Evolutionary conservation across 495 filamentous ascomycete species (phyloP), one percentile per base, ranked within the genome.

Genomic region (Penicillium chermesinum): DNA sequence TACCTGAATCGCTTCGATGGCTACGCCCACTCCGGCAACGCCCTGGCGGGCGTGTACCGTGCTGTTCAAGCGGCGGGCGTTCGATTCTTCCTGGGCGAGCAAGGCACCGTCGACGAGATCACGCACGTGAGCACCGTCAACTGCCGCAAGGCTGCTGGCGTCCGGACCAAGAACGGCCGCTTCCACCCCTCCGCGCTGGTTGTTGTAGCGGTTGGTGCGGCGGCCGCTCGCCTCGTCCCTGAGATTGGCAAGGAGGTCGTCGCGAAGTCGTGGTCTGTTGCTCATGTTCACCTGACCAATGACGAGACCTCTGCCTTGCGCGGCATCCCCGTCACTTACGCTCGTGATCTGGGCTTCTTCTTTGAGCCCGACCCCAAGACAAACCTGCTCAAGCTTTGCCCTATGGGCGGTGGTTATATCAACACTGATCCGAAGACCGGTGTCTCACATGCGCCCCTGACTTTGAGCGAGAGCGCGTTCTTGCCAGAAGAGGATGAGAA

Each of bases 331-430:
- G 73, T 79, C 1, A 76, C 70, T 3, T 77, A 80, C 44, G 71
- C 66, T 7, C 70, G 78, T 9, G 77, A 81, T 58, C 57, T 81
- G 13, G 78, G 77, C 0, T 81, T 81, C 63, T 78, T 80, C 56
- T 83, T 81, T 44, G 78, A 81, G 52, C 78, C 79, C 0, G 77
- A 80, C 53, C 71, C 65, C 1, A 67, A 70, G 54, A 79, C 76
- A 0, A 70, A 74, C 20, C 48, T 80, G 17, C 46, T 80, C 25
- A 83, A 82, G 65, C 53, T 83, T 9, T 79, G 76, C 38, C 74
- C 77, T 0, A 67, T 73, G 53, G 74, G 75, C 14, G 73, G 71
- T 0, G 80, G 77, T 2, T 80, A 75, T 49, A 72, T 75, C 36
- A 81, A 82, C 41, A 72, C 58, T 2, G 60, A 71, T 43, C 52